These are phyloP conservation scores for Juglanconis juglandina DNA, from an alignment of 2,329 filamentous ascomycete genomes.

Conservation along the genomic window DNA sequence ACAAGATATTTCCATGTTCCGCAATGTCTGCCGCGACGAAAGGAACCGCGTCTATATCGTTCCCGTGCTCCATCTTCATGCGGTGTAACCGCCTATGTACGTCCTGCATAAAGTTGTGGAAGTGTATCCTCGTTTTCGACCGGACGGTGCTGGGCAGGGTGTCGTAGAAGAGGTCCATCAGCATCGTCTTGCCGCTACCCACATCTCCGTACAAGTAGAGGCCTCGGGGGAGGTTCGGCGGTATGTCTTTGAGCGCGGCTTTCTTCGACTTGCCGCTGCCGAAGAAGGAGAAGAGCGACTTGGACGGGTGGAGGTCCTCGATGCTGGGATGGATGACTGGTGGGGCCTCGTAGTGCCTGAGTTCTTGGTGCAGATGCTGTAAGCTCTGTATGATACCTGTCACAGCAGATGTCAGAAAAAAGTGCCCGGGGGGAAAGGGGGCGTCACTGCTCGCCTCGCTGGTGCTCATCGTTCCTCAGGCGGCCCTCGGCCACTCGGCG, in stretches of 20 bases:
- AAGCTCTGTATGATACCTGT: conserved; percentile 82
- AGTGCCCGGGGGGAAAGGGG: neutral
- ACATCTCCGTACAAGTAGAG: conserved; percentile 96
- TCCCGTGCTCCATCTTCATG: conserved; percentile 85
- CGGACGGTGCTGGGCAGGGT: conserved; percentile 77
- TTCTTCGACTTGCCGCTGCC: conserved; percentile 50
- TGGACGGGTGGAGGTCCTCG: conserved; percentile 61
- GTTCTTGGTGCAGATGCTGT: conserved; percentile 82
- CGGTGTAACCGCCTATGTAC: conserved; percentile 87
- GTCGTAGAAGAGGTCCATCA: conserved; percentile 98
- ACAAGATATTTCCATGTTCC: conserved; percentile 77
- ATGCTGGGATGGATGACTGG: conserved; percentile 73
- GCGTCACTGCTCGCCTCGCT: conserved; percentile 61
- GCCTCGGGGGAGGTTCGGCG: conserved; percentile 75
- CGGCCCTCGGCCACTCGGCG: conserved; percentile 69
- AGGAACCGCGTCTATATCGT: conserved; percentile 83
- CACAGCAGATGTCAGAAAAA: conserved; percentile 16
- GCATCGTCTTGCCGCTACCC: conserved; percentile 96
- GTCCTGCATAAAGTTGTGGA: conserved; percentile 99
- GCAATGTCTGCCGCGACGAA: conserved; percentile 96
- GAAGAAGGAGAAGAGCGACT: conserved; percentile 57
- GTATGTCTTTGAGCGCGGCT: conserved; percentile 51
- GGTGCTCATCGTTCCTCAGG: conserved; percentile 84
- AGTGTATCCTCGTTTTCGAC: conserved; percentile 90
- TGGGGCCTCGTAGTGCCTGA: conserved; percentile 70